A percentile compares a stretch with the other conserved stretches of the same genome.
Evolutionary conservation across 768 basidiomycete genomes (phyloP).

Genomic region (Fomitopsis pulvina): DNA sequence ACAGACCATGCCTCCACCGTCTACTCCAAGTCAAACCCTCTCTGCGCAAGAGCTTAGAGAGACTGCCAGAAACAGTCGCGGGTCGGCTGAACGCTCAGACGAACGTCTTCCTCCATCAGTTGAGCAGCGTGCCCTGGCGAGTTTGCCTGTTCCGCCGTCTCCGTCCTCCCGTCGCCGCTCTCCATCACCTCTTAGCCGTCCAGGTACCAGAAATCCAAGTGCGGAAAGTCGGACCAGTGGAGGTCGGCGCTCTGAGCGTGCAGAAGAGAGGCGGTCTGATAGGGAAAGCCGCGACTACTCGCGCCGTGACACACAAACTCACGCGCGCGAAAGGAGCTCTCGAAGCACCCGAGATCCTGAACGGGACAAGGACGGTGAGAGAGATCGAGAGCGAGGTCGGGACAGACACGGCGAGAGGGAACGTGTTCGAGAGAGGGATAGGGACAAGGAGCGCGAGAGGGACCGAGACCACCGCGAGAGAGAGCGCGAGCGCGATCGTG

Average conservation of each 20-base stretch:
- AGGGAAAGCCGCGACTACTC: conserved; percentile 31
- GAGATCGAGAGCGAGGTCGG: conserved; percentile 23
- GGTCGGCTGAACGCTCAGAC: conserved; percentile 31
- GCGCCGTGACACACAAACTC: conserved; percentile 19
- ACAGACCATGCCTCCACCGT: conserved; percentile 68
- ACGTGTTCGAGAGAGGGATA: conserved; percentile 17
- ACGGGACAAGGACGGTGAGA: conserved; percentile 20
- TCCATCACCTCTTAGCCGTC: conserved; percentile 56
- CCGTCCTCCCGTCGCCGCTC: conserved; percentile 53
- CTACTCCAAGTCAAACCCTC: conserved; percentile 67
- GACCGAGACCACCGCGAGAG: conserved; percentile 25
- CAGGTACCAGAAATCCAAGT: conserved; percentile 66
- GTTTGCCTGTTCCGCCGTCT: conserved; percentile 44
- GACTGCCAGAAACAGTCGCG: conserved; percentile 61
- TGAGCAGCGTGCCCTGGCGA: conserved; percentile 41
- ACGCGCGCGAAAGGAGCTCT: conserved; percentile 8
- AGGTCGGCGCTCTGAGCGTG: conserved; percentile 52
- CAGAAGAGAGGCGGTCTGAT: conserved; percentile 49
- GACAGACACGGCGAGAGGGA: conserved; percentile 20
- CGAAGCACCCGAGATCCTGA: conserved; percentile 16
- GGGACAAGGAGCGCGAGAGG: conserved; percentile 14
- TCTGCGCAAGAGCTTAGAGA: conserved; percentile 78
- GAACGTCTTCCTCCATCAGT: conserved; percentile 27
- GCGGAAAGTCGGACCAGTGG: conserved; percentile 68
- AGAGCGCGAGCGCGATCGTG: conserved; percentile 20